A percentile compares a stretch with the other conserved stretches of the same genome.
These are phyloP conservation scores for Coffea eugenioides DNA, from an alignment of 257 asterid genomes.

Conservation along the genomic window DNA sequence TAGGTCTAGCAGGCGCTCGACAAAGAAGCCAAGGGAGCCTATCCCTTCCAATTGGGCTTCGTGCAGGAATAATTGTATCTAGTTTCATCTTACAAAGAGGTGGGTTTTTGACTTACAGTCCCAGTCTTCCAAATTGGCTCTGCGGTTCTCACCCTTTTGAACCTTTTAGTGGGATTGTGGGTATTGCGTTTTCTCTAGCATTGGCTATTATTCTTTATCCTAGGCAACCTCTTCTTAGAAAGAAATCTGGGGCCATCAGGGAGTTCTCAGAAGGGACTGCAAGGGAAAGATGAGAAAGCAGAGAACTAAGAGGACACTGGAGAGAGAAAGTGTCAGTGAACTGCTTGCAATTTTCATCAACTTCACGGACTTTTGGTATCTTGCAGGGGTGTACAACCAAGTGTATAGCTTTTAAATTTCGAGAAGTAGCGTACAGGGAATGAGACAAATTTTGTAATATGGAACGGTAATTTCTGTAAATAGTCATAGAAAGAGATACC, in stretches of 20 bases:
- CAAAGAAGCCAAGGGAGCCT: conserved; percentile 77
- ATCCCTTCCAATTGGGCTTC: conserved; percentile 77
- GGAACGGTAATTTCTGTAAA: background rate
- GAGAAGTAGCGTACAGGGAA: no score
- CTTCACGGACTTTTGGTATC: background rate
- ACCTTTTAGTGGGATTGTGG: conserved; percentile 87
- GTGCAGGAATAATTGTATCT: conserved; percentile 70
- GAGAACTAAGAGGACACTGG: background rate
- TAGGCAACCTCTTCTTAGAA: conserved; percentile 25
- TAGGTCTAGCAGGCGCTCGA: conserved; percentile 74
- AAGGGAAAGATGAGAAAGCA: background rate
- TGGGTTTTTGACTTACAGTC: conserved; percentile 49
- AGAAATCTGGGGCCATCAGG: conserved; percentile 37
- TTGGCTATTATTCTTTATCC: conserved; percentile 65
- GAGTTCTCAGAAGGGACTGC: conserved; percentile 9
- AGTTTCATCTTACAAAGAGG: conserved; percentile 59
- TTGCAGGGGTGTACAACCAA: background rate
- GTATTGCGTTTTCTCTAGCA: conserved; percentile 51
- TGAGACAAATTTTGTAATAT: conserved; percentile 9
- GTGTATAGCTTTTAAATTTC: background rate
- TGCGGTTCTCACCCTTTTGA: conserved; percentile 66
- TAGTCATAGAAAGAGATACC: background rate
- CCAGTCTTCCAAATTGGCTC: conserved; percentile 60
- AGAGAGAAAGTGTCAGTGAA: background rate
- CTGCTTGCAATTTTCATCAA: background rate